A percentile compares a stretch with the other conserved stretches of the same genome.
Evolutionary conservation across 306 rosid species (phyloP).

Genomic region (Senna tora): DNA sequence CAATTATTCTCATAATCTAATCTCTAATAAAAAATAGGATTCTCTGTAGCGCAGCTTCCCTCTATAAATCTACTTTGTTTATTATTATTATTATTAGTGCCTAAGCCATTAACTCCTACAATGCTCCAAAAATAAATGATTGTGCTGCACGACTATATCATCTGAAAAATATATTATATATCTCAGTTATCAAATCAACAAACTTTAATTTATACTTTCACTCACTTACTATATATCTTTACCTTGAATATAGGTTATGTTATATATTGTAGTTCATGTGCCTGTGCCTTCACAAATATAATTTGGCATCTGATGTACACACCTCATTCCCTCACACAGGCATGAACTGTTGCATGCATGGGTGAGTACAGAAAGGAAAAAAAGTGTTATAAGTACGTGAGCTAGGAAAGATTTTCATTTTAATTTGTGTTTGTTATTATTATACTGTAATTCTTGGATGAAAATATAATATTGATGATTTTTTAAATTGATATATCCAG

Average conservation of each 20-base stretch:
- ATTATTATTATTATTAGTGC: conserved; percentile 50
- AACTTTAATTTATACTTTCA: not conserved
- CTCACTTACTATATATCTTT: not conserved
- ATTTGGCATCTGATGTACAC: not conserved
- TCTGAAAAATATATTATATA: no score
- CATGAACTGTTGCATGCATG: not conserved
- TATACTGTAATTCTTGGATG: no score
- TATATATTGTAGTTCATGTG: not conserved
- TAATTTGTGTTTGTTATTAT: no score
- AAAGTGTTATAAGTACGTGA: no score
- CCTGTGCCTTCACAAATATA: not conserved
- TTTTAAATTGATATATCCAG: no score
- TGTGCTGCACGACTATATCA: no score
- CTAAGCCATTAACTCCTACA: conserved; percentile 48
- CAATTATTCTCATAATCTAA: conserved; percentile 46
- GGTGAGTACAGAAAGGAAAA: no score
- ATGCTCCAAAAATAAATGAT: conserved; percentile 34
- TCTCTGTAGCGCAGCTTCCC: conserved; percentile 9
- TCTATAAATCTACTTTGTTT: conserved; percentile 13
- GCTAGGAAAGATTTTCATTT: no score
- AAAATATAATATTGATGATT: no score
- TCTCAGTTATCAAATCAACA: not conserved
- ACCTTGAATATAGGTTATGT: not conserved
- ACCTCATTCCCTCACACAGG: not conserved
- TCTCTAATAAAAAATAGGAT: conserved; percentile 20